These are phyloP conservation scores for Pulicaria dysenterica DNA, from an alignment of 129 eudicot genomes.

Conservation along the genomic window DNA sequence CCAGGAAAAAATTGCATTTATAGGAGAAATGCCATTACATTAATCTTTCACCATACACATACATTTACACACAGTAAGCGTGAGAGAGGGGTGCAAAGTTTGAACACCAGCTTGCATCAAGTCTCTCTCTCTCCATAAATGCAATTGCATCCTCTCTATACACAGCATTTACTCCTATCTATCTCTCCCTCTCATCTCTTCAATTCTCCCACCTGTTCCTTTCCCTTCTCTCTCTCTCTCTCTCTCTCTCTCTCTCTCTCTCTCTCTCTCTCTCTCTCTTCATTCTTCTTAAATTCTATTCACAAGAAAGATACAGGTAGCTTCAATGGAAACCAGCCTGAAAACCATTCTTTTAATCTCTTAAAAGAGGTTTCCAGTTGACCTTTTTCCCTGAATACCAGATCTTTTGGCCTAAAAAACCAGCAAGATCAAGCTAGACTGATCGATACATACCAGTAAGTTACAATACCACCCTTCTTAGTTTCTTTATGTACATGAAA, in stretches of 20 bases:
- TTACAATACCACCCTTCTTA: conserved; percentile 21
- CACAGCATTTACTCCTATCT: conserved; percentile 43
- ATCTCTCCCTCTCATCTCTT: conserved; percentile 45
- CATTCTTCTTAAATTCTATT: conserved; percentile 46
- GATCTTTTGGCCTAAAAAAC: conserved; percentile 21
- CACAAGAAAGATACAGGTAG: conserved; percentile 43
- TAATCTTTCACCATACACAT: conserved; percentile 13
- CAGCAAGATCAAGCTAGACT: conserved; percentile 3
- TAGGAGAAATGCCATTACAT: neutral
- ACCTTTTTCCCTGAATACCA: conserved; percentile 12
- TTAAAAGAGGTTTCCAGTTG: conserved; percentile 36
- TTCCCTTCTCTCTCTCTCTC: conserved; percentile 33
- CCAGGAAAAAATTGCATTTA: neutral
- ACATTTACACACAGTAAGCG: conserved; percentile 27
- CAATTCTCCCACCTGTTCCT: conserved; percentile 47
- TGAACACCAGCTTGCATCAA: conserved; percentile 44
- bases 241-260: conserved; percentile 31
- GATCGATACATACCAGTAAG: conserved; percentile 29
- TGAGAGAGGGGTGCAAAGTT: conserved; percentile 19
- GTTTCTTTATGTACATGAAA: neutral
- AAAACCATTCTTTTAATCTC: conserved; percentile 41
- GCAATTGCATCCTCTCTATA: conserved; percentile 47
- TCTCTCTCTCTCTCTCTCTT: conserved; percentile 39
- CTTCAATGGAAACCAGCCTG: conserved; percentile 45
- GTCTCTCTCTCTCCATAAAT: conserved; percentile 44